Evolutionary conservation across 2,329 filamentous ascomycete species (phyloP).

Genomic region (Fusarium albidum): DNA sequence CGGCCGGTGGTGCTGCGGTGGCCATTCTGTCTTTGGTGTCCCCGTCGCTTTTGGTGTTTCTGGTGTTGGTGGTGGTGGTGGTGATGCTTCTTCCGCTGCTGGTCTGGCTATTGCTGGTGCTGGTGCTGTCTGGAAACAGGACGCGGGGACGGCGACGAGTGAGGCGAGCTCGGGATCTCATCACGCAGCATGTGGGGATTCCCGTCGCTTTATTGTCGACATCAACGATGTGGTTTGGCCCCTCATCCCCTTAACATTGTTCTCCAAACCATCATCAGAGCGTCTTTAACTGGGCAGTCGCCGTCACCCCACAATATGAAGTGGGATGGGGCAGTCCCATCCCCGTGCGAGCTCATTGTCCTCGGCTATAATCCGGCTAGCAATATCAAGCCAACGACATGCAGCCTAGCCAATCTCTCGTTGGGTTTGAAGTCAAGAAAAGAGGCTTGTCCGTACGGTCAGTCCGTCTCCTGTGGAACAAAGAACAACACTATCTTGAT

Average conservation of each 20-base stretch:
- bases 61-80: conserved; percentile 13
- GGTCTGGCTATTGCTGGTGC: conserved; percentile 7
- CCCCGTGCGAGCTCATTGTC: conserved; percentile 26
- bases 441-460: too few species aligned
- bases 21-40: conserved; percentile 16
- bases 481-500: too few species aligned
- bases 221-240: conserved; percentile 17
- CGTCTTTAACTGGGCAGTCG: conserved; percentile 26
- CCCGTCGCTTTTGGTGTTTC: conserved; percentile 9
- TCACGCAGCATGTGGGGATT: conserved; percentile 36
- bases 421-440: too few species aligned
- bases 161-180: conserved; percentile 42
- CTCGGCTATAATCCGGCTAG: conserved; percentile 36
- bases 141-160: conserved; percentile 43
- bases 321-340: conserved; percentile 8
- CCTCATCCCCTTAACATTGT: conserved; percentile 40
- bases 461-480: too few species aligned
- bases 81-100: conserved; percentile 15
- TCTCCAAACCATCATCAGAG: conserved; percentile 36
- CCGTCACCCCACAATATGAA: conserved; percentile 37
- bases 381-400: conserved; percentile 29
- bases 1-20: conserved; percentile 23
- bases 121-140: conserved; percentile 42
- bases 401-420: too few species aligned
- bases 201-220: conserved; percentile 34